Evolutionary conservation across 179 eudicot genomes (phyloP).

Genomic region (Spinacia oleracea): DNA sequence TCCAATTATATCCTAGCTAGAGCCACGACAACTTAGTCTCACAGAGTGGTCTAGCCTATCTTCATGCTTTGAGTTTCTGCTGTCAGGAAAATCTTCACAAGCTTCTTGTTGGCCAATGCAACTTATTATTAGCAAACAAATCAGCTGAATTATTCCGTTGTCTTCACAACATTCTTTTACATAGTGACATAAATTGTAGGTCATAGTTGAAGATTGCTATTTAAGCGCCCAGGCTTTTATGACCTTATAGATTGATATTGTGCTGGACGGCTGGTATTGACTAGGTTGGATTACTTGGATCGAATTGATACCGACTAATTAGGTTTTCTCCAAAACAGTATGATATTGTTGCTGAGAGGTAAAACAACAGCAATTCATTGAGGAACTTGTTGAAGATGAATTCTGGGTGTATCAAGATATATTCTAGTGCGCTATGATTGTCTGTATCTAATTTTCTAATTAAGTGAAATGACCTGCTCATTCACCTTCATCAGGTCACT

Average conservation of each 20-base stretch:
- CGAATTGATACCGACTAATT: not conserved
- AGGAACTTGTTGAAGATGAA: not conserved
- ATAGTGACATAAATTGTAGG: too few relatives aligned
- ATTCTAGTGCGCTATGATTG: not conserved
- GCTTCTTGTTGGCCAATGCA: too few relatives aligned
- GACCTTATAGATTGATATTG: not conserved
- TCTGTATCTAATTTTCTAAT: not conserved
- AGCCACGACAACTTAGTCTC: not conserved
- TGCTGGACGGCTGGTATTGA: not conserved
- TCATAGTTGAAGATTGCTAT: not conserved
- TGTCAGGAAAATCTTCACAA: too few relatives aligned
- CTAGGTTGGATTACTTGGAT: not conserved
- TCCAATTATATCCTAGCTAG: not conserved
- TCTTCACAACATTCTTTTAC: too few relatives aligned
- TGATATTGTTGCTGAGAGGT: not conserved
- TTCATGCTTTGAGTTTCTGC: too few relatives aligned
- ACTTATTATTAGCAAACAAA: too few relatives aligned
- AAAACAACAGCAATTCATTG: not conserved
- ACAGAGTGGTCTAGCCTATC: too few relatives aligned
- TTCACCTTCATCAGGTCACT: not conserved
- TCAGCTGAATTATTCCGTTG: too few relatives aligned
- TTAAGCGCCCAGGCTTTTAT: not conserved
- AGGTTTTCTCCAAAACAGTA: not conserved
- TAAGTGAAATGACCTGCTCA: not conserved
- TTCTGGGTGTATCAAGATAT: not conserved